These are phyloP conservation scores for Mediolabrus comicus DNA, from an alignment of 108 stramenopile genomes.

Conservation along the genomic window DNA sequence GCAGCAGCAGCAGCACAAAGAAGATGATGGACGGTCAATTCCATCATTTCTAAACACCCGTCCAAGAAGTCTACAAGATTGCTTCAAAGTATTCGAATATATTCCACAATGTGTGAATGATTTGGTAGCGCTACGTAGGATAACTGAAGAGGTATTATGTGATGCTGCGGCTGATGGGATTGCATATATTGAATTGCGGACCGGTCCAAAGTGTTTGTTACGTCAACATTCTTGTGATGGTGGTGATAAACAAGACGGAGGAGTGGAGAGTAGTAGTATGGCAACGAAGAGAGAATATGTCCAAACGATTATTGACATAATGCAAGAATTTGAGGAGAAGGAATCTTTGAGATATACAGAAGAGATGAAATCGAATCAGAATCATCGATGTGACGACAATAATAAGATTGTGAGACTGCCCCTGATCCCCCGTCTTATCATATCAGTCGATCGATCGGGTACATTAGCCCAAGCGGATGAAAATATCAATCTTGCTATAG, in stretches of 20 bases:
- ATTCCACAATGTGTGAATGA: slow-evolving; percentile 72
- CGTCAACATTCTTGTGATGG: neutral
- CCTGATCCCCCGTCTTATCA: slow-evolving; percentile 59
- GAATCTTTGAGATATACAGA: slow-evolving; percentile 37
- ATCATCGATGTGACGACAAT: neutral
- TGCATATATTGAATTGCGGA: slow-evolving; percentile 81
- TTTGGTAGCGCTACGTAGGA: slow-evolving; percentile 48
- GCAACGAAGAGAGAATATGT: slow-evolving; percentile 62
- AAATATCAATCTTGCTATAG: slow-evolving; percentile 59
- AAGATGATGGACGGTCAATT: slow-evolving; percentile 6
- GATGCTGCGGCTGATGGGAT: slow-evolving; percentile 78
- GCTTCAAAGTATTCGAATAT: slow-evolving; percentile 82
- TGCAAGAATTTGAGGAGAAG: slow-evolving; percentile 51
- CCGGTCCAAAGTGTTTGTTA: slow-evolving; percentile 74
- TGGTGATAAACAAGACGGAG: too few relatives aligned
- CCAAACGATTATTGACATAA: slow-evolving; percentile 49
- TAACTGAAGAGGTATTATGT: slow-evolving; percentile 69
- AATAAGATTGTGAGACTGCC: slow-evolving; percentile 25
- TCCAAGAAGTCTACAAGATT: slow-evolving; percentile 63
- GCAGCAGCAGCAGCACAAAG: neutral
- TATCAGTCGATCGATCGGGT: slow-evolving; percentile 72
- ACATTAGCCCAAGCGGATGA: slow-evolving; percentile 40
- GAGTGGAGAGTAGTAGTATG: neutral
- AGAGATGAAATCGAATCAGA: neutral
- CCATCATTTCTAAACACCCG: slow-evolving; percentile 42